Conservation (phyloP, 169 alveolate species). For the Cryptosporidium felis region DNA sequence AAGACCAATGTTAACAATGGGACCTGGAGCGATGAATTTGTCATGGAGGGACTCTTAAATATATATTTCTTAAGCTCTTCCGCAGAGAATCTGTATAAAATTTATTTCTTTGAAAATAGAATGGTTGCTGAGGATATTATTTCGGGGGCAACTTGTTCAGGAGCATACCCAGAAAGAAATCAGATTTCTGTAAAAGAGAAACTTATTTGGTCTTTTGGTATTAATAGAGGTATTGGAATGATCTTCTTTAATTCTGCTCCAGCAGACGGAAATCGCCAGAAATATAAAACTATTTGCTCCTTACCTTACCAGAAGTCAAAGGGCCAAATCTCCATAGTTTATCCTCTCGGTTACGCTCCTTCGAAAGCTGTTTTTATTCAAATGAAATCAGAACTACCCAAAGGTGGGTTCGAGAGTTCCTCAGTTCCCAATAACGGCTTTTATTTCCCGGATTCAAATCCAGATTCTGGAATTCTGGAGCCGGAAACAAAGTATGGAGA, state of each 20-base stretch:
- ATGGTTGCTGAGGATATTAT: conserved; percentile 1
- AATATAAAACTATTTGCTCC: not conserved
- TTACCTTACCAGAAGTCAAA: not conserved
- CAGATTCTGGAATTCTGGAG: not conserved
- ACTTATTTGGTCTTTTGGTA: conserved; percentile 26
- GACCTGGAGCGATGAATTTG: conserved; percentile 23
- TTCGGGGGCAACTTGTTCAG: not conserved
- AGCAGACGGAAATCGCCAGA: not conserved
- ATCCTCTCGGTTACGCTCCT: conserved; percentile 9
- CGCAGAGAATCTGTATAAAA: not conserved
- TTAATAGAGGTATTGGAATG: not conserved
- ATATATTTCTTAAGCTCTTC: not conserved
- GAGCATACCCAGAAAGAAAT: conserved; percentile 2
- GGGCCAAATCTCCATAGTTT: not conserved
- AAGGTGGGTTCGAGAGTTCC: not conserved
- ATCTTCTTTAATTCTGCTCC: conserved; percentile 5
- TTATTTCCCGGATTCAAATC: not conserved
- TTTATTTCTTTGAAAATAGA: conserved; percentile 18
- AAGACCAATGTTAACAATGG: conserved; percentile 35
- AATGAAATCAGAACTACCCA: not conserved
- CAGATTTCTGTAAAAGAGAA: not conserved
- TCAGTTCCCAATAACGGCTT: not conserved
- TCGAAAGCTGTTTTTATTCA: not conserved
- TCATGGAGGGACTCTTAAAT: not conserved
- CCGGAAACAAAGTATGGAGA: not conserved